phyloP scores from a whole-genome alignment of 345 rosid genomes.

The Corchorus olitorius region DNA sequence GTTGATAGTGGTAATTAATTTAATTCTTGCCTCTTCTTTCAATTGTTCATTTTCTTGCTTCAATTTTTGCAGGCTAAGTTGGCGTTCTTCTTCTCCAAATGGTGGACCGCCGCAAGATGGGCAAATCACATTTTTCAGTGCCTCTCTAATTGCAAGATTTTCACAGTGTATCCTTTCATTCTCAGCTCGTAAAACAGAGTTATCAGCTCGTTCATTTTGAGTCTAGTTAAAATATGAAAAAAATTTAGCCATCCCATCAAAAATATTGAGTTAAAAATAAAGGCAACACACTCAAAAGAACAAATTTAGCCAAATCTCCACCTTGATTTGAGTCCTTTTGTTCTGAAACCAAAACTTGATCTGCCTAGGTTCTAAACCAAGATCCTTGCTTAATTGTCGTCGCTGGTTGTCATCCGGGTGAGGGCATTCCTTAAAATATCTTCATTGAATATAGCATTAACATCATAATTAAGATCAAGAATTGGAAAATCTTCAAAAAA shows the following conservation, averaged over 20 bases:
- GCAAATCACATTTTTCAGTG: conserved; percentile 56
- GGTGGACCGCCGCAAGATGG: conserved; percentile 75
- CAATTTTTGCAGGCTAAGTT: conserved; percentile 36
- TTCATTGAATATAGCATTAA: conserved; percentile 12
- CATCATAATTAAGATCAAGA: not conserved
- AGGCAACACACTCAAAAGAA: not conserved
- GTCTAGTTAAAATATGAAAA: conserved; percentile 34
- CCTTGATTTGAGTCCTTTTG: conserved; percentile 77
- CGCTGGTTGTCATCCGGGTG: conserved; percentile 70
- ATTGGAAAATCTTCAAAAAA: too few species aligned
- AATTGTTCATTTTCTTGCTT: conserved; percentile 48
- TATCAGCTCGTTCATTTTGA: conserved; percentile 50
- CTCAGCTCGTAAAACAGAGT: conserved; percentile 55
- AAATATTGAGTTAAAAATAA: not conserved
- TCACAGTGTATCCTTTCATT: conserved; percentile 57
- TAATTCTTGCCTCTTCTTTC: conserved; percentile 47
- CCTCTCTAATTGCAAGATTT: conserved; percentile 52
- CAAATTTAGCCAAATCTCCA: not conserved
- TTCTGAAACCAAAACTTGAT: conserved; percentile 89
- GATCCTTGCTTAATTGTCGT: conserved; percentile 43
- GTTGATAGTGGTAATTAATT: not conserved
- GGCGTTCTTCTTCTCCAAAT: conserved; percentile 47
- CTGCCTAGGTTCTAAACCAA: conserved; percentile 52
- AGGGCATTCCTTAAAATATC: conserved; percentile 64
- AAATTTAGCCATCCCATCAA: not conserved